A percentile compares a stretch with the other conserved stretches of the same genome.
These are phyloP conservation scores for Corymbia maculata DNA, from an alignment of 345 rosid genomes.

Conservation along the genomic window DNA sequence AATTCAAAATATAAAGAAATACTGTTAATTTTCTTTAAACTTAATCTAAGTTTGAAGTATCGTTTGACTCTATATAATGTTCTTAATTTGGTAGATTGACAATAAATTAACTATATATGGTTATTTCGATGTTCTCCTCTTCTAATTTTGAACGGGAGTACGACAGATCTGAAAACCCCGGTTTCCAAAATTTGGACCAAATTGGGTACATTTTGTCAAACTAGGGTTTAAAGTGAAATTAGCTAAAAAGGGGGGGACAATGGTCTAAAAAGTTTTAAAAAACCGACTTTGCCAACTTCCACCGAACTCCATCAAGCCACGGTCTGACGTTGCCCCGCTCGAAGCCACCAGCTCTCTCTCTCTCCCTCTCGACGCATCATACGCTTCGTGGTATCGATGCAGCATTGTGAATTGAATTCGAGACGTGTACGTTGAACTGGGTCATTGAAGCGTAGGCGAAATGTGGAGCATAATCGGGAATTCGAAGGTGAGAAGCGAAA, in stretches of 20 bases:
- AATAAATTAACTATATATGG: neutral
- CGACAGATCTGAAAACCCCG: neutral
- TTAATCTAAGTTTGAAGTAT: neutral
- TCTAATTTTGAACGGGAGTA: neutral
- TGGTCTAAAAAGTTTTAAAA: neutral
- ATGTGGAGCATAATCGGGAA: slow-evolving; percentile 2
- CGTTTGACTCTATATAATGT: neutral
- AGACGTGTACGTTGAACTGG: neutral
- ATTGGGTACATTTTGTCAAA: neutral
- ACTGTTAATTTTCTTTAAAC: fast-evolving
- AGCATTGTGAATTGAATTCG: neutral
- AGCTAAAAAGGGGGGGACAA: neutral
- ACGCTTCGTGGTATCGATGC: neutral
- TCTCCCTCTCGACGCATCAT: neutral
- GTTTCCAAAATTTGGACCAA: neutral
- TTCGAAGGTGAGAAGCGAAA: neutral
- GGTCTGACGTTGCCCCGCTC: neutral
- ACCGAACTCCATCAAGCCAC: neutral
- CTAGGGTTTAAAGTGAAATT: neutral
- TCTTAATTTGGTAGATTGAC: neutral
- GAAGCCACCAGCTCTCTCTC: neutral
- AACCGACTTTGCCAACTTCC: neutral
- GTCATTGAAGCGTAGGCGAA: neutral
- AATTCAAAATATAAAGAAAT: neutral
- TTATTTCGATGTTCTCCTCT: neutral